These are phyloP conservation scores for Neoascochyta sp. DNA, from an alignment of 2,329 filamentous ascomycete species.

Conservation along the genomic window DNA sequence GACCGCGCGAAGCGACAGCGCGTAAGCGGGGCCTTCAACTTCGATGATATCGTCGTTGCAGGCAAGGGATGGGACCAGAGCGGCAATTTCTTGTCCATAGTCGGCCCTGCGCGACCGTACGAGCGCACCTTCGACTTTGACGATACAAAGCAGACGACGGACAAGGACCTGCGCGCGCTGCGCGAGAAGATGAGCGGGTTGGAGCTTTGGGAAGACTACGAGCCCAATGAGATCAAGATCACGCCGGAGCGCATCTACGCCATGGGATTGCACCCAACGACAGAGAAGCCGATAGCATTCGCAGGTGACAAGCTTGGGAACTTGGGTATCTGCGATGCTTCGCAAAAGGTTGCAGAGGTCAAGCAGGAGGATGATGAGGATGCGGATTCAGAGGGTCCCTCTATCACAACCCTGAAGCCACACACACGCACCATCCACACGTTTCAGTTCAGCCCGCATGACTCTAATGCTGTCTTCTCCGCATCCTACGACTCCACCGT, in stretches of 20 bases:
- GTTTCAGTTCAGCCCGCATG: slow-evolving; percentile 71
- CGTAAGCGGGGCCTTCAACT: slow-evolving; percentile 63
- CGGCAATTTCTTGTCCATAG: slow-evolving; percentile 61
- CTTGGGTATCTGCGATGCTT: slow-evolving; percentile 85
- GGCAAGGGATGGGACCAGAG: slow-evolving; percentile 71
- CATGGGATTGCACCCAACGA: slow-evolving; percentile 81
- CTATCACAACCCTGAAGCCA: slow-evolving; percentile 85
- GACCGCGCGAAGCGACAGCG: slow-evolving; percentile 61
- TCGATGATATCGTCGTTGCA: slow-evolving; percentile 74
- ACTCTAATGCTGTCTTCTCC: slow-evolving; percentile 73
- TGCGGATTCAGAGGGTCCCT: slow-evolving; percentile 62
- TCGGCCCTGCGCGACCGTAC: slow-evolving; percentile 74
- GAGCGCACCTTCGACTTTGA: slow-evolving; percentile 82
- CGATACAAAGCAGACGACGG: slow-evolving; percentile 73
- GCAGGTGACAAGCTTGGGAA: slow-evolving; percentile 92
- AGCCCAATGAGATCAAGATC: slow-evolving; percentile 58
- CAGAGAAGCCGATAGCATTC: slow-evolving; percentile 83
- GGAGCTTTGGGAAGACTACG: slow-evolving; percentile 77
- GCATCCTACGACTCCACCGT: slow-evolving; percentile 93
- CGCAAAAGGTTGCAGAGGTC: slow-evolving; percentile 58
- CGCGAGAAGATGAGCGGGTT: slow-evolving; percentile 74
- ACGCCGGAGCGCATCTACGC: slow-evolving; percentile 55
- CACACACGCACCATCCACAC: slow-evolving; percentile 85
- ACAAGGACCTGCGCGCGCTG: slow-evolving; percentile 69
- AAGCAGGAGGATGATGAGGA: slow-evolving; percentile 61